Evolutionary conservation across 495 filamentous ascomycete genomes (phyloP).

Genomic region (Xylaria nigripes): DNA sequence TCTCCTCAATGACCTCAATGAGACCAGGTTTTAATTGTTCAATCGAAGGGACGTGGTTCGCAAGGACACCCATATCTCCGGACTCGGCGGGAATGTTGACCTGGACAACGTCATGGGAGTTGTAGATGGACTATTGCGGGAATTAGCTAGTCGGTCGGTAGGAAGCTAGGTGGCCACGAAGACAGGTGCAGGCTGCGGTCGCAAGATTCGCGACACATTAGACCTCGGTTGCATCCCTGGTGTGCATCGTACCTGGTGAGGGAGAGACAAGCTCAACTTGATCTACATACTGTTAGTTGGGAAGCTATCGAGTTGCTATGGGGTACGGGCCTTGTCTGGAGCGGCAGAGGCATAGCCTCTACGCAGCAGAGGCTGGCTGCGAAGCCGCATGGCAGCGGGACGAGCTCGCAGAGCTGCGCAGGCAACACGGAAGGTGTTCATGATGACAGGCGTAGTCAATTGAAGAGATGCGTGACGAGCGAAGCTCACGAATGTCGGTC

Average conservation of each 20-base stretch:
- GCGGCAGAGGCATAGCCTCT: conserved; percentile 93
- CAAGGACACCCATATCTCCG: conserved; percentile 98
- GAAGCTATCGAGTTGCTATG: conserved; percentile 4
- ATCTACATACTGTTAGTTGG: conserved; percentile 49
- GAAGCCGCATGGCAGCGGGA: conserved; percentile 57
- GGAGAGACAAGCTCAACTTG: conserved; percentile 91
- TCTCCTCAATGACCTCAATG: conserved; percentile 93
- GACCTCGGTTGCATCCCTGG: background rate
- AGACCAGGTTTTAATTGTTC: conserved; percentile 97
- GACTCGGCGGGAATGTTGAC: conserved; percentile 98
- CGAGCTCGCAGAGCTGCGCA: conserved; percentile 75
- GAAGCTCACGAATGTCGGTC: conserved; percentile 24
- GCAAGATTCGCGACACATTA: background rate
- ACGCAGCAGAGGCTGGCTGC: conserved; percentile 68
- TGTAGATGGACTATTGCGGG: conserved; percentile 46
- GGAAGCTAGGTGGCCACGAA: conserved; percentile 10
- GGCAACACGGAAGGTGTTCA: conserved; percentile 89
- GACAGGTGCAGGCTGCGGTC: conserved; percentile 8
- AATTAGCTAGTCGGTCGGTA: conserved; percentile 32
- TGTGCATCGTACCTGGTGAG: conserved; percentile 77
- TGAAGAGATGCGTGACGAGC: conserved; percentile 27
- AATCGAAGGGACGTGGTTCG: conserved; percentile 97
- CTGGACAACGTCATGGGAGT: conserved; percentile 69
- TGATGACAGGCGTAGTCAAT: conserved; percentile 52
- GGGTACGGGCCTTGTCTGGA: conserved; percentile 54